A percentile compares a stretch with the other conserved stretches of the same genome.
phyloP scores from a whole-genome alignment of 2,329 filamentous ascomycete species.

The Colletotrichum liriopes region DNA sequence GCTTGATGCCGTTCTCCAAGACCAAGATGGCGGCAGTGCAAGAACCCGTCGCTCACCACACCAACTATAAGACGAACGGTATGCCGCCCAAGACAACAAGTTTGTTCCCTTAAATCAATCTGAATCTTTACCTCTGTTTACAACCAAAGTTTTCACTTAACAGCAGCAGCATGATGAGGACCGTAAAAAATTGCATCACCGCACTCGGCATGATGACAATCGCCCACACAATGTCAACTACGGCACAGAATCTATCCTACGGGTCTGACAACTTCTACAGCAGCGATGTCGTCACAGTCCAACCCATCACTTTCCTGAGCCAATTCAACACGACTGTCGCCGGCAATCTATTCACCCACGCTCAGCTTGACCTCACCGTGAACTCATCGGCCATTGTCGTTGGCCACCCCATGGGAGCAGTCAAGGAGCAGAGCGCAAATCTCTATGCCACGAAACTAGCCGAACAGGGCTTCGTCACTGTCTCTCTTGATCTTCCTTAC shows the following conservation, averaged over 20 bases:
- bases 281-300: slow-evolving; percentile 23
- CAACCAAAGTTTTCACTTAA: neutral
- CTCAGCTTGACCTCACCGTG: slow-evolving; percentile 1
- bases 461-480: slow-evolving; percentile 47
- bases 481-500: slow-evolving; percentile 47
- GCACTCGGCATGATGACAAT: neutral
- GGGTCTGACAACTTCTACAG: slow-evolving; percentile 38
- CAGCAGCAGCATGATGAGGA: neutral
- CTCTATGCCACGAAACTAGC: slow-evolving; percentile 50
- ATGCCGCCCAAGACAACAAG: no score
- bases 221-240: slow-evolving; percentile 7
- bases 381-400: slow-evolving; percentile 47
- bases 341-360: slow-evolving; percentile 24
- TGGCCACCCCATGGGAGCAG: slow-evolving; percentile 49
- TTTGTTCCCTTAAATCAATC: neutral
- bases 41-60: neutral
- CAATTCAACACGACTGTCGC: slow-evolving; percentile 18
- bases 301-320: slow-evolving; percentile 18
- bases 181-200: slow-evolving; percentile 2
- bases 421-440: slow-evolving; percentile 52
- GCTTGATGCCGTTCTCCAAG: neutral
- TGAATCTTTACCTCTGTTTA: neutral
- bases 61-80: neutral
- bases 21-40: neutral
- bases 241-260: slow-evolving; percentile 30